Evolutionary conservation across 2,329 filamentous ascomycete genomes (phyloP), one percentile per base, ranked within the genome.

Genomic region (Colletotrichum sublineola): DNA sequence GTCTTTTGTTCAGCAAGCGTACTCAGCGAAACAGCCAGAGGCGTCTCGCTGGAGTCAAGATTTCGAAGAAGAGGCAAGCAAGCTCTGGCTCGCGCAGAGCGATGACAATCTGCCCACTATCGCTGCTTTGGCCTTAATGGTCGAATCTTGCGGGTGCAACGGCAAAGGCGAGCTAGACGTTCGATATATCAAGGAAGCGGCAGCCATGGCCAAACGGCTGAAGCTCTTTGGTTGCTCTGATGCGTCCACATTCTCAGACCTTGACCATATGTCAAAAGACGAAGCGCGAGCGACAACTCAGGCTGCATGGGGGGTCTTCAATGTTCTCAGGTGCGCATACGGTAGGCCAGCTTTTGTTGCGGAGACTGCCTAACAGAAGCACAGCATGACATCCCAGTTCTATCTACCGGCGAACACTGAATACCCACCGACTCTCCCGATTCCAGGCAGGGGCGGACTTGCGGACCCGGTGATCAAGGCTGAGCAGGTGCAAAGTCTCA

Each of bases 251-350:
- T 9, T 57, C 2, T 20, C 33, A 15, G 70, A 73, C 14, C 55
- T 73, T 8, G 50, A n/a, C n/a, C 44, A 40, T 18, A 33, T 73
- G 12, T 42, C 66, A 15, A 60, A 69, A 38, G 31, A 40, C 33
- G 36, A 61, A n/a, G 69, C 66, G 33, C 68, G 53, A 38, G 69
- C 58, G 15, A 69, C 46, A 18, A 33, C 60, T 44, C 66, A 73
- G 55, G 71, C 77, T 4, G 76, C 79, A 14, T 81, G 79, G 80
- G 79, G 77, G 4, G 74, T 75, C 6, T 84, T 84, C 63, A 82
- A 82, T 64, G 83, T 79, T 80, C 79, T 80, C 67, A 77, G 80
- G 82, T 82, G 72, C 77, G 81, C 71, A 46, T 40, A 46, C 31
- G 29, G 44, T n/a, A 33, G 44, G 46, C 36, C 6, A 38, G 15